Evolutionary conservation across 495 filamentous ascomycete species (phyloP), one percentile per base, ranked within the genome.

Genomic region (Cladorrhinum samala): DNA sequence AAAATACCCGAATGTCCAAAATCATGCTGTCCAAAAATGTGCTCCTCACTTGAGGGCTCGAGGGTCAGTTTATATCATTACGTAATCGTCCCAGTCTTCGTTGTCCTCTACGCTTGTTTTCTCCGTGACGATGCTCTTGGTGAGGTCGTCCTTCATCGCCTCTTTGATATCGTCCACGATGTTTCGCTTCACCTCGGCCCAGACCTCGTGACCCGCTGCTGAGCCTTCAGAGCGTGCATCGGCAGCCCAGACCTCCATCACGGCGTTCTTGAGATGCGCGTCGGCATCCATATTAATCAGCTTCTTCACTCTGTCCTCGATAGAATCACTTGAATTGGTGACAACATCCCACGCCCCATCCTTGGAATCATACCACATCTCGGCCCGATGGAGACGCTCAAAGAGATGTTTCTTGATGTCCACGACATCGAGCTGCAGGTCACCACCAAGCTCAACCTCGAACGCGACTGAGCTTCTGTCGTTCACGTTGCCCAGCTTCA

Each of bases 191-290:
- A 16, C 39, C 27, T 49, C 50, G 6, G 13, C 39, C 63, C 60
- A 63, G 8, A 53, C 19, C 53, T 64, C 59, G 3, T 43, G 39
- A 13, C 56, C 62, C 19, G 30, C 33, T 1, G 59, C 61, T 1
- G 14, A 52, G 4, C 57, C 63, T 18, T 45, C 6, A 0, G 56
- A 19, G 20, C 69, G 27, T 9, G 42, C 50, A 57, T 79, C 74
- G 3, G 77, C 73, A 20, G 67, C 53, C 49, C 77, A 64, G 49
- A 70, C 61, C 56, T 80, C 77, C 39, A 74, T 47, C 6, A 78
- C 50, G 4, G 74, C 72, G 36, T 67, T 67, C 38, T 71, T 60
- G 16, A 77, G 37, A 3, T 48, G 53, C 3, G 61, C 50, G 23
- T 72, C 62, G 13, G 74, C 59, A 17, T 62, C 61, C 53, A 75